Evolutionary conservation across 305 asterid species (phyloP), one percentile per base, ranked within the genome.

Genomic region (Striga hermonthica): DNA sequence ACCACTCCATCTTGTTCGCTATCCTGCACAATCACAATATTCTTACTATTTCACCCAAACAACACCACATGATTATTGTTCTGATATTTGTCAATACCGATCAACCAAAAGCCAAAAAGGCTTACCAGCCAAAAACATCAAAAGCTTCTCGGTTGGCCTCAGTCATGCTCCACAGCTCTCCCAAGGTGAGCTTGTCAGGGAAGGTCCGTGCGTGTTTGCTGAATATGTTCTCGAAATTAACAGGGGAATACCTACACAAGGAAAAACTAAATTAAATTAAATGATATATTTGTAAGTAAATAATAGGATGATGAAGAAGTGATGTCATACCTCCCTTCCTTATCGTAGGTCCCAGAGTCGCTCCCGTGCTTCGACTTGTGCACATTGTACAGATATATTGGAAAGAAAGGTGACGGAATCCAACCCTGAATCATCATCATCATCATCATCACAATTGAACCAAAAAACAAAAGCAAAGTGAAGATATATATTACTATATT

Each of bases 311-410:
- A 13, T 13, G 34, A 22, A 13, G 15, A 47, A 11, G 14, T n/a
- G 0, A 14, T 50, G 15, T 0, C 15, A 50, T 53, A 76, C 95
- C 95, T 84, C 71, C 95, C 95, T 77, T 86, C 96, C 0, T 67
- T 75, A 61, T 90, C 95, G 6, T 83, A 90, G 28, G 92, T 81
- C 43, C 79, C 83, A 0, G 96, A 69, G 68, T 76, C 82, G n/a
- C 97, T 90, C 54, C 97, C 97, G 13, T 90, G 95, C 77, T 84
- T 90, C 47, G 86, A 69, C 77, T 70, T 84, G 74, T 90, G 96
- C 61, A 88, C 77, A 81, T 88, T 90, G 49, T 67, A 38, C 1
- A 90, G 56, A 76, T 88, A 83, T 69, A 90, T 76, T 0, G 96
- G 97, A 72, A 90, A 75, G 13, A 88, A 55, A 5, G 85, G 95